These are phyloP conservation scores for Biscutella auriculata DNA, from an alignment of 441 rosid species.

Conservation along the genomic window DNA sequence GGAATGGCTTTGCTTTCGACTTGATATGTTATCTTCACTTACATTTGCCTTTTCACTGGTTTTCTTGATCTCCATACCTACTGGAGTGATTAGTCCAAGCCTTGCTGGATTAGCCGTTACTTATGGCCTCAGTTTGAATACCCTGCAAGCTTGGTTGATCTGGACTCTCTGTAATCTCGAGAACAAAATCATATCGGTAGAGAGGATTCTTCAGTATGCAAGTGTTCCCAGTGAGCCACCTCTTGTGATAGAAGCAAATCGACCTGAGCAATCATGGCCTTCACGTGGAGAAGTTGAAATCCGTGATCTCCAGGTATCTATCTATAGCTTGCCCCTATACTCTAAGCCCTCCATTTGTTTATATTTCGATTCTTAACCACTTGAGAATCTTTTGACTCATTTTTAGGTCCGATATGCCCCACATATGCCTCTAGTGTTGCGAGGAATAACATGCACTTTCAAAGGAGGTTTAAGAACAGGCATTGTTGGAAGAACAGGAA, in stretches of 20 bases:
- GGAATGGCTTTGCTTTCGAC: constrained; percentile 85
- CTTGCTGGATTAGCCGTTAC: constrained; percentile 84
- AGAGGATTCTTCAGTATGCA: constrained; percentile 77
- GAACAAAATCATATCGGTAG: constrained; percentile 77
- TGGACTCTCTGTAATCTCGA: constrained; percentile 57
- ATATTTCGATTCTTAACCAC: background rate
- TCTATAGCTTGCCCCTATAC: background rate
- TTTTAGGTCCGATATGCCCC: constrained; percentile 74
- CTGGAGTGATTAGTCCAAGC: constrained; percentile 70
- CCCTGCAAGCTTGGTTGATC: constrained; percentile 51
- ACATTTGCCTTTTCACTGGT: constrained; percentile 61
- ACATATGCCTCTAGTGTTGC: constrained; percentile 75
- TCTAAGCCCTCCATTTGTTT: background rate
- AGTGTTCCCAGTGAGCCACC: constrained; percentile 72
- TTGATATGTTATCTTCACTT: constrained; percentile 56
- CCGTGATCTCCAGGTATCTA: constrained; percentile 51
- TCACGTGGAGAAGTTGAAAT: constrained; percentile 48
- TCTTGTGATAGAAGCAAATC: constrained; percentile 48
- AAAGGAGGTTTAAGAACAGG: constrained; percentile 80
- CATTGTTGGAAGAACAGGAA: constrained; percentile 79
- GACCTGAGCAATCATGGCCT: constrained; percentile 57
- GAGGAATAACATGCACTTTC: constrained; percentile 69
- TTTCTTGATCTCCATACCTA: constrained; percentile 54
- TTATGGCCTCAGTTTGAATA: constrained; percentile 71
- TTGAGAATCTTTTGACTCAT: background rate